Base-by-base conservation (phyloP, 305 asterid genomes). In the Fraxinus floribunda region DNA sequence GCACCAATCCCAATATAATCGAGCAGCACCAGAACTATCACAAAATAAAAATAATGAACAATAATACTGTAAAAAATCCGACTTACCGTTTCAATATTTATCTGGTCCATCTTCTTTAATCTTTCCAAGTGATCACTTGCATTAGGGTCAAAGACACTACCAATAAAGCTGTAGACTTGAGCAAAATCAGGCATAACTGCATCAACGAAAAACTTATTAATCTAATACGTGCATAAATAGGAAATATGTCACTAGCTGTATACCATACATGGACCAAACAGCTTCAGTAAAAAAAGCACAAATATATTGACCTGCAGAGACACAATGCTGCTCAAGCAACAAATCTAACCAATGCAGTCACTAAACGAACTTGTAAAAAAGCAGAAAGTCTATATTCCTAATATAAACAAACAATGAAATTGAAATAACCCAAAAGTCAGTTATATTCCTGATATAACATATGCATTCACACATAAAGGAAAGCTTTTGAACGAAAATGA, bases 121-220 rank as follows among this genome's bases (percentile, higher is more conserved):
- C 89, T 91, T 79, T 82, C 88, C 88, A 95, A 76, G 90, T 95
- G 97, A 86, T 91, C 87, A 70, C 91, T 88, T 36, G 90, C 88
- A 75, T 46, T 64, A 41, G 98, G 98, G 84, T 95, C 99, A 87
- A 94, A 95, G 82, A 94, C 86, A 74, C 99, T 92, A 76, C 98
- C 99, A 70, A 95, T 90, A 89, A 90, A 95, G 39, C 90, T 84
- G 86, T 95, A 95, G 71, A 95, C 98, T 89, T 92, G 89, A 81
- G 95, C 85, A 82, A 95, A 95, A 86, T 95, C 97, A 13, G 98
- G 99, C 87, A 86, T 86, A 29, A 81, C 99, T 95, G 94, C 89
- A 86, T 18, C 38, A 79, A 81, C n/a, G 82, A 55, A 35, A 66
- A 77, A 57, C 75, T 29, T 13, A 30, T 29, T 62, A 20, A 71